Evolutionary conservation across 2,329 filamentous ascomycete species (phyloP), one percentile per base, ranked within the genome.

Genomic region (Clarireedia paspali): DNA sequence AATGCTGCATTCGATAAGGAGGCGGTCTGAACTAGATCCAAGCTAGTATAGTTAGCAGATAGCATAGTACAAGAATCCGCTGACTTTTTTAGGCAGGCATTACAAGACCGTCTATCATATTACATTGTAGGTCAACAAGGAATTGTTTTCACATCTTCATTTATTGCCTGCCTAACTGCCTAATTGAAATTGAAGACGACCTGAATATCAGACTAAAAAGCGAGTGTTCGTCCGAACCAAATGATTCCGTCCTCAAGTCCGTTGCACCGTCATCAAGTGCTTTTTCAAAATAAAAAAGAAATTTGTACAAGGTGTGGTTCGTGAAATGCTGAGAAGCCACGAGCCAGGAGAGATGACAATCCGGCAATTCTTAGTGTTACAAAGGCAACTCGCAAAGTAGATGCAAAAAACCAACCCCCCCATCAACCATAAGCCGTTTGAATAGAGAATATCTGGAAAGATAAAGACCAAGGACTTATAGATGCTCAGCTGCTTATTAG

Each of bases 301-400:
- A 63, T 64, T 67, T 67, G 63, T 66, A 67, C 64, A 67, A 55
- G 47, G 39, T 53, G 56, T 59, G 56, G 50, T 48, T 59, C 48
- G 49, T 56, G 57, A 53, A 57, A 63, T 62, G 59, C 60, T 54
- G 58, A 56, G 56, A 53, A 57, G 56, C 58, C 53, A 60, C 49
- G 48, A 54, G 46, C 53, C 50, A 57, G 56, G 57, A 57, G 57
- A 59, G 46, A 51, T 55, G 56, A 57, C 40, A 60, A 56, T 58
- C 61, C 62, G 52, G 50, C 57, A 56, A 63, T 57, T 63, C 60
- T 60, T 68, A 67, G 56, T 68, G 59, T 64, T 68, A 68, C 66
- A 68, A 60, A 60, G 62, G 60, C 58, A 60, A 63, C 52, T 60
- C 57, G 61, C 56, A 60, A 61, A 50, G 52, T 45, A 60, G 52